These are phyloP conservation scores for Debaryomyces robertsiae DNA, from an alignment of 1,139 yeast species.

Conservation along the genomic window DNA sequence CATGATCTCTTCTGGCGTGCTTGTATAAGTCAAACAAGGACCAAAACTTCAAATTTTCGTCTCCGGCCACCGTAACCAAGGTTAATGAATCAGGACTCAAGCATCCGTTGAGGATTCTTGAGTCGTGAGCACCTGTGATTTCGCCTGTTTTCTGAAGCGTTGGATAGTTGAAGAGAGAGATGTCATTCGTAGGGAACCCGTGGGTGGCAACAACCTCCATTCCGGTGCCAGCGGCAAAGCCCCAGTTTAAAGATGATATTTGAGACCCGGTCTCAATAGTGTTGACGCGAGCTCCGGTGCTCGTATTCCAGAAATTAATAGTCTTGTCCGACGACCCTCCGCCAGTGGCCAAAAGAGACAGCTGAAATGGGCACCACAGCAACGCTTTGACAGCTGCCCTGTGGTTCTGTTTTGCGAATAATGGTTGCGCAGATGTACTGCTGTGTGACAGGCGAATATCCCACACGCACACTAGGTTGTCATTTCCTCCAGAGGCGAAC, in stretches of 20 bases:
- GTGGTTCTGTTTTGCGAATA: constrained; percentile 77
- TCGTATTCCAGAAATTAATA: constrained; percentile 94
- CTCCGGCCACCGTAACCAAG: constrained; percentile 93
- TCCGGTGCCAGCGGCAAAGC: constrained; percentile 68
- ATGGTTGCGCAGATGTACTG: constrained; percentile 48
- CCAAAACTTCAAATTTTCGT: constrained; percentile 96
- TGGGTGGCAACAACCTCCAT: constrained; percentile 92
- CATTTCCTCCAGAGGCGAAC: constrained; percentile 93
- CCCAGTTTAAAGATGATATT: constrained; percentile 92
- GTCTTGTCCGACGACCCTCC: constrained; percentile 93
- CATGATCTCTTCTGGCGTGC: constrained; percentile 26
- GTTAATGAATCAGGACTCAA: constrained; percentile 89
- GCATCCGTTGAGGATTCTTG: constrained; percentile 81
- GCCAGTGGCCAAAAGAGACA: constrained; percentile 85
- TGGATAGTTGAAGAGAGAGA: constrained; percentile 84
- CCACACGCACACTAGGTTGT: constrained; percentile 92
- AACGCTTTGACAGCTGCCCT: constrained; percentile 95
- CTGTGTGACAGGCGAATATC: constrained; percentile 68
- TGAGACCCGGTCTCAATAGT: constrained; percentile 93
- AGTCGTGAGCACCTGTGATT: constrained; percentile 83
- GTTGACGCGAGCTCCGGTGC: constrained; percentile 85
- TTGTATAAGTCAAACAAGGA: constrained; percentile 72
- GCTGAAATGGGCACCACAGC: constrained; percentile 92
- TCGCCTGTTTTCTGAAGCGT: constrained; percentile 87
- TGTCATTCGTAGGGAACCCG: constrained; percentile 87